Base-by-base conservation (phyloP, 768 basidiomycete species). In the Pleurotus pulmonarius region DNA sequence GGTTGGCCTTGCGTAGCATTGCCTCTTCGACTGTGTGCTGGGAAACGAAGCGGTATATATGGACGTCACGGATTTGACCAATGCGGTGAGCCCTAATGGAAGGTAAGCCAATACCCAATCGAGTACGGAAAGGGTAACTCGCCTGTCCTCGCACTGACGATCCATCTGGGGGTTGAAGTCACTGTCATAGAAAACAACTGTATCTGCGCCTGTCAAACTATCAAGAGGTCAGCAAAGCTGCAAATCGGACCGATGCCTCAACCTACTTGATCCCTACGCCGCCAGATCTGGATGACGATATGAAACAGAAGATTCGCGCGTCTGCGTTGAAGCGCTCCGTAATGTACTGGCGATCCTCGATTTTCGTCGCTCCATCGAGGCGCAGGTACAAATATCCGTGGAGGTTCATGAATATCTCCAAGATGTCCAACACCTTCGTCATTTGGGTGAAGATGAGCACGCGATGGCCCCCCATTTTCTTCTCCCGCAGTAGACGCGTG, bases 111-210 rank as follows among this genome's bases (percentile, higher is more conserved):
- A 22, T 34, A 43, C 34, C n/a, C 39, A 29, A 15, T 13, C 24
- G 1, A 37, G 52, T 6, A 4, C 47, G 29, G 38, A 43, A 12
- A 16, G 40, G 22, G 43, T 3, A n/a, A 63, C 81, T 59, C 66
- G 87, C 87, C 89, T 80, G 70, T 98, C 96, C 71, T 95, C 92
- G 63, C 97, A 98, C 67, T 99, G 96, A 45, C 90, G 78, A 69
- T 99, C 96, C 91, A 96, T 97, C 68, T 97, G 95, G 0, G 95
- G 95, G 64, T 93, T 94, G 77, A 96, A 97, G 69, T 97, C 94
- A 58, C 92, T 92, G 66, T 98, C 96, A 65, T 96, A 98, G 70
- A 99, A 95, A 55, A 99, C 83, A 64, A 99, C 96, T 0, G 97
- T 98, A 65, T 96, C 94, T 16, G 94, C 94, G 15, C 90, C 90